Conservation (phyloP, 176 grass and related monocot genomes). For the Raddia guianensis region DNA sequence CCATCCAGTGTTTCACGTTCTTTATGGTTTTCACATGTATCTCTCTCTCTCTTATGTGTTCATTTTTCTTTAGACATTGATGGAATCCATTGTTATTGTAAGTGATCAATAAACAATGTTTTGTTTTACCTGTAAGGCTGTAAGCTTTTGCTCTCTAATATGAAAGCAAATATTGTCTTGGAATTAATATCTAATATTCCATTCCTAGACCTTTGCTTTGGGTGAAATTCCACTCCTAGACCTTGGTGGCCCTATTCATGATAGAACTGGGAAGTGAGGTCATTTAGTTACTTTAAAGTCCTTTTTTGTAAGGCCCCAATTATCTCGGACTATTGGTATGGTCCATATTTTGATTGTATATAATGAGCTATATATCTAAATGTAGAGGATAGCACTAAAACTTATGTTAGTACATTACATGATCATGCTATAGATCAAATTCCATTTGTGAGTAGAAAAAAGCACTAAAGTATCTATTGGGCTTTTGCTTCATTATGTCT, state of each 20-base stretch:
- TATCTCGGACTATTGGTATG: not conserved
- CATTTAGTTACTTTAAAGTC: not conserved
- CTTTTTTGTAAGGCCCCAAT: not conserved
- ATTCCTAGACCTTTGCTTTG: not conserved
- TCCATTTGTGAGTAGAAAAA: not conserved
- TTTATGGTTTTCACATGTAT: slow-evolving; percentile 1
- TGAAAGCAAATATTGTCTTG: too few species aligned
- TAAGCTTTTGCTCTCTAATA: not conserved
- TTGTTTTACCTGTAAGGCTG: not conserved
- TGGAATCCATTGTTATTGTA: not conserved
- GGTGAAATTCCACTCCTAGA: not conserved
- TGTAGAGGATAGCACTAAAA: not conserved
- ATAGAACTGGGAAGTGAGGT: not conserved
- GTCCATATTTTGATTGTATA: not conserved
- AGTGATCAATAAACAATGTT: not conserved
- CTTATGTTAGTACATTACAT: slow-evolving; percentile 1
- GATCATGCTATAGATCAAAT: not conserved
- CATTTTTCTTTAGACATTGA: not conserved
- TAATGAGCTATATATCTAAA: not conserved
- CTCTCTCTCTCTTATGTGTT: not conserved
- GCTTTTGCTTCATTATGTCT: not conserved
- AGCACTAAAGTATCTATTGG: not conserved
- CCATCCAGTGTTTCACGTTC: not conserved
- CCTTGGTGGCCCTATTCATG: not conserved
- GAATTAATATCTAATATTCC: not conserved